phyloP scores from a whole-genome alignment of 257 asterid species.

The Fraxinus cuspidata region DNA sequence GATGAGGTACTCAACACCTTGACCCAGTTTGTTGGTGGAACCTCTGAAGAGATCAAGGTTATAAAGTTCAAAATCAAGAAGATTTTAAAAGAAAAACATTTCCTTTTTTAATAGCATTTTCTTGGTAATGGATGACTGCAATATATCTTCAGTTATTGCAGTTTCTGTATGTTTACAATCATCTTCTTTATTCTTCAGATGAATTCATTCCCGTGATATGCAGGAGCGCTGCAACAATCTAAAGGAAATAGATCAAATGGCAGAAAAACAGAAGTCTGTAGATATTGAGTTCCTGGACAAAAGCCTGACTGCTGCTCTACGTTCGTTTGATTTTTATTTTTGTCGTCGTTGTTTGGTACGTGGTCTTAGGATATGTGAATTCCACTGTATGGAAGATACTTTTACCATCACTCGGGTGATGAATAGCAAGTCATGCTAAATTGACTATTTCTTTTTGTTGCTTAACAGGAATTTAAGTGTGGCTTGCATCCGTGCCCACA shows the following conservation, averaged over 20 bases:
- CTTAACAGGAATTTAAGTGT: conserved; percentile 81
- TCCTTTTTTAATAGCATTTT: conserved; percentile 3
- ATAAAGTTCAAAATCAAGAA: neutral
- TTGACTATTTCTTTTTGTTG: conserved; percentile 22
- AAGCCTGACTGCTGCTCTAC: conserved; percentile 78
- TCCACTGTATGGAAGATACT: neutral
- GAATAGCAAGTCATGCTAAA: conserved; percentile 15
- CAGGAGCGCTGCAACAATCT: conserved; percentile 88
- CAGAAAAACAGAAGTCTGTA: conserved; percentile 39
- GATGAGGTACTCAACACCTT: conserved; percentile 64
- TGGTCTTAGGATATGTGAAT: conserved; percentile 15
- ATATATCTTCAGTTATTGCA: conserved; percentile 14
- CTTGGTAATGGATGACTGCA: conserved; percentile 11
- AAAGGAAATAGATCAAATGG: conserved; percentile 49
- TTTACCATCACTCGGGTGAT: conserved; percentile 4
- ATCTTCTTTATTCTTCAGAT: conserved; percentile 34
- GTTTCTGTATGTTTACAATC: conserved; percentile 17
- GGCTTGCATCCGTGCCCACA: conserved; percentile 93
- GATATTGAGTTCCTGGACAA: conserved; percentile 48
- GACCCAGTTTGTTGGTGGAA: conserved; percentile 82
- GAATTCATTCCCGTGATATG: conserved; percentile 35
- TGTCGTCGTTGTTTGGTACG: conserved; percentile 99
- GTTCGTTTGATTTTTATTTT: conserved; percentile 87
- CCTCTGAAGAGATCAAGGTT: conserved; percentile 78
- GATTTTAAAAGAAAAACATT: neutral